Conservation (phyloP, 2,329 filamentous ascomycete species). For the Alternaria sp. region DNA sequence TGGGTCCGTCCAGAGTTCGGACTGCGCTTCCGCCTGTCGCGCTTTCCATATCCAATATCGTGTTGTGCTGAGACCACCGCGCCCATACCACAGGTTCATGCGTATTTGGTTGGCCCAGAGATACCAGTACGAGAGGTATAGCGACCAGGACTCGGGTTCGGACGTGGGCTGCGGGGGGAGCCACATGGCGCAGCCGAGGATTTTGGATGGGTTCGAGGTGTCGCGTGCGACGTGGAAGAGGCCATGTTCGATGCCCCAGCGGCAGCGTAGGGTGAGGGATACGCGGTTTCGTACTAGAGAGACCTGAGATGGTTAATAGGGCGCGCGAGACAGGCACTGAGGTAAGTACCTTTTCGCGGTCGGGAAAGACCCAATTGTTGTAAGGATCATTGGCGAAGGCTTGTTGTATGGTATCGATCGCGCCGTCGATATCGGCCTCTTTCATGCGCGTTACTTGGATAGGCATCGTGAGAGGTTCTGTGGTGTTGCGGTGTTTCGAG, state of each 20-base stretch:
- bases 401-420: constrained; percentile 69
- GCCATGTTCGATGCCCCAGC: constrained; percentile 73
- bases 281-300: constrained; percentile 65
- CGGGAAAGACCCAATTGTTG: constrained; percentile 68
- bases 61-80: constrained; percentile 70
- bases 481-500: neutral
- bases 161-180: constrained; percentile 61
- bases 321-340: neutral
- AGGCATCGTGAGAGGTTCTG: constrained; percentile 35
- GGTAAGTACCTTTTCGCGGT: constrained; percentile 59
- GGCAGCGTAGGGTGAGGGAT: constrained; percentile 69
- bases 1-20: constrained; percentile 68
- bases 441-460: constrained; percentile 64
- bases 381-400: constrained; percentile 73
- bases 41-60: constrained; percentile 78
- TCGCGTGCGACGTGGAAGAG: constrained; percentile 75
- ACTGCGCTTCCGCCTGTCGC: constrained; percentile 67
- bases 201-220: constrained; percentile 53
- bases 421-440: constrained; percentile 66
- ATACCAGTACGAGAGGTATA: constrained; percentile 69
- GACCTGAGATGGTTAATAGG: constrained; percentile 7
- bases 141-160: constrained; percentile 63
- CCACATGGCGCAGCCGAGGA: constrained; percentile 78
- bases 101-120: constrained; percentile 69
- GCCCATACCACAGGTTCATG: constrained; percentile 72